Base-by-base conservation (phyloP, 2,329 filamentous ascomycete genomes). In the Xenoacremonium recifei region DNA sequence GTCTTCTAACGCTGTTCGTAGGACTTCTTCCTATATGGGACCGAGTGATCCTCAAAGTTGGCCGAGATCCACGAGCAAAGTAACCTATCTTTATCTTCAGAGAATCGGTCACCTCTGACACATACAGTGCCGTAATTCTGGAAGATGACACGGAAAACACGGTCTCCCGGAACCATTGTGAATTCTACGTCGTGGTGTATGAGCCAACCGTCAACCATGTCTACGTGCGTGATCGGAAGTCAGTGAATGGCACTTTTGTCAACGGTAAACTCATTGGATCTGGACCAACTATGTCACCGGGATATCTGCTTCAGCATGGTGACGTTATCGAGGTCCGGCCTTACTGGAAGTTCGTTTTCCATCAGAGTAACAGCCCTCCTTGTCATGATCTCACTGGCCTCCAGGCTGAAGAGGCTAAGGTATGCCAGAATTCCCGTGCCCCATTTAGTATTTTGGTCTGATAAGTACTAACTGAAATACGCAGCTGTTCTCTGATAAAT, bases 181-280 rank as follows among this genome's bases (percentile, higher is more conserved):
- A 79, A 49, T 63, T 81, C 21, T 82, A 80, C 54, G 72, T 72
- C 2, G 62, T 81, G 30, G 55, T 71, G 9, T 78, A 79, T 45
- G 75, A 79, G 33, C 57, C 60, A 16, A 60, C 57, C 7, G 41
- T 60, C 49, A 63, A 64, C 33, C 59, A 78, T 40, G 59, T 81
- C 30, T 82, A 79, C 48, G 75, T 79, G 20, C 72, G 77, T 12
- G 79, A 82, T 49, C 70, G 73, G 18, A 70, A 72, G 39, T 80
- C 78, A 4, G 63, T 62, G 13, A 75, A 75, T 40, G 78, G 78
- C 3, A 81, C 77, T 0, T 73, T 65, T 38, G 70, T 82, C 27
- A 78, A 80, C 42, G 66, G 59, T 1, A 36, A 54, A 1, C 59
- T 68, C 13, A 69, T 79, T 40, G 76, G 73, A 1, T 53, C 54